These are phyloP conservation scores for Quercus tomentella DNA, from an alignment of 331 rosid species.

Conservation along the genomic window DNA sequence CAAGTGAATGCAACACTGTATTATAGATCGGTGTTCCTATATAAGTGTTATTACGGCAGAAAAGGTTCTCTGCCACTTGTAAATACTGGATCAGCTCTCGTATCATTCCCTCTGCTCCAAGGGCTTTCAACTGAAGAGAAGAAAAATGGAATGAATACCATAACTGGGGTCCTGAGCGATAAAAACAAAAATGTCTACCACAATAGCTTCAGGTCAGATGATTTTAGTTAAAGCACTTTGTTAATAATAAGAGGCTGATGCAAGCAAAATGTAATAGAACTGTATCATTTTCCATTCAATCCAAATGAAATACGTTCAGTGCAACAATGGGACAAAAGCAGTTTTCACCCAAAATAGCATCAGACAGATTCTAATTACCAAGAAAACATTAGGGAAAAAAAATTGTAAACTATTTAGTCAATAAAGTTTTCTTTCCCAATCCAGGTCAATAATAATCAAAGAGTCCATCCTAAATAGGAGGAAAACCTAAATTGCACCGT, in stretches of 20 bases:
- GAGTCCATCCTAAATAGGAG: neutral
- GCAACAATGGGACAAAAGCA: neutral
- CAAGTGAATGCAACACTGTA: conserved; percentile 59
- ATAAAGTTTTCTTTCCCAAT: neutral
- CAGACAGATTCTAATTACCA: neutral
- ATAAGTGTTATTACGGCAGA: conserved; percentile 36
- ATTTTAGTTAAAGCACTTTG: neutral
- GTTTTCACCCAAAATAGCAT: neutral
- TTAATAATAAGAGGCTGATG: neutral
- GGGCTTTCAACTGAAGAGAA: conserved; percentile 58
- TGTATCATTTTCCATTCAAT: neutral
- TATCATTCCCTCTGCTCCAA: conserved; percentile 82
- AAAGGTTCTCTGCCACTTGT: conserved; percentile 63
- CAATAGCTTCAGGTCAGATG: neutral
- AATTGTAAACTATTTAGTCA: neutral
- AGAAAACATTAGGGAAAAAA: neutral
- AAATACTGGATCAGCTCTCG: conserved; percentile 60
- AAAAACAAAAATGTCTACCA: neutral
- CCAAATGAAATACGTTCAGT: neutral
- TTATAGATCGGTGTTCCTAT: conserved; percentile 53
- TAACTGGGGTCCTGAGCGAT: conserved; percentile 3
- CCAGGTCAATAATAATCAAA: neutral
- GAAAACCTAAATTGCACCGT: neutral
- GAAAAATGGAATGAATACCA: neutral
- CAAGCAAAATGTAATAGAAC: neutral